Conservation (phyloP, 345 rosid genomes). For the Diplotaxis tenuifolia region DNA sequence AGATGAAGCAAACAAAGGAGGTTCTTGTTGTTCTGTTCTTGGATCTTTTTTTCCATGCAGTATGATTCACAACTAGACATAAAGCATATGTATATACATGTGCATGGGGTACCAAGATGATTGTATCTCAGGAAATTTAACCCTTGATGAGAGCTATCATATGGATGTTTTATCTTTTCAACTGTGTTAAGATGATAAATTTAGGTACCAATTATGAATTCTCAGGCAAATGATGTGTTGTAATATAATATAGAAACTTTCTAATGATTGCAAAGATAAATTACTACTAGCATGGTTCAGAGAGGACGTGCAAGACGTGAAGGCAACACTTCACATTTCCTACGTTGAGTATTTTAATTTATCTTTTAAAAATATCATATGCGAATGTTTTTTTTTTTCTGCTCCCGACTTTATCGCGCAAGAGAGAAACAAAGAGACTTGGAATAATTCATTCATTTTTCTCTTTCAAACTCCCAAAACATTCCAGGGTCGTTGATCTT, state of each 20-base stretch:
- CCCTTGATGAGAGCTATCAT: neutral
- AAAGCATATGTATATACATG: neutral
- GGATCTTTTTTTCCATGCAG: neutral
- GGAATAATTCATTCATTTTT: neutral
- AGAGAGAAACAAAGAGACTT: conserved; percentile 39
- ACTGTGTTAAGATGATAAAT: neutral
- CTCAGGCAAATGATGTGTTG: conserved; percentile 1
- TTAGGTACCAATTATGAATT: neutral
- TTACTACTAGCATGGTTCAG: conserved; percentile 3
- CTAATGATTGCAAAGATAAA: conserved; percentile 12
- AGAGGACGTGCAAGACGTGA: conserved; percentile 53
- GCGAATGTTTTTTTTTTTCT: conserved; percentile 7
- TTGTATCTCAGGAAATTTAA: neutral
- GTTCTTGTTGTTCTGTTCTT: neutral
- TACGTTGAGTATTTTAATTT: conserved; percentile 15
- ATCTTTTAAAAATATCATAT: neutral
- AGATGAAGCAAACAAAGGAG: neutral
- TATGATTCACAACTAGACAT: neutral
- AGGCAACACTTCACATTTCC: conserved; percentile 36
- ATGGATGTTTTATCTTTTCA: neutral
- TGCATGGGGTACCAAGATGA: neutral
- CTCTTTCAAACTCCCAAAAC: neutral
- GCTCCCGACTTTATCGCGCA: conserved; percentile 42
- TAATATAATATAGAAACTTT: neutral
- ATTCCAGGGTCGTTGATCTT: neutral